A percentile compares a stretch with the other conserved stretches of the same genome.
These are phyloP conservation scores for Silene noctiflora DNA, from an alignment of 179 eudicot species.

Conservation along the genomic window DNA sequence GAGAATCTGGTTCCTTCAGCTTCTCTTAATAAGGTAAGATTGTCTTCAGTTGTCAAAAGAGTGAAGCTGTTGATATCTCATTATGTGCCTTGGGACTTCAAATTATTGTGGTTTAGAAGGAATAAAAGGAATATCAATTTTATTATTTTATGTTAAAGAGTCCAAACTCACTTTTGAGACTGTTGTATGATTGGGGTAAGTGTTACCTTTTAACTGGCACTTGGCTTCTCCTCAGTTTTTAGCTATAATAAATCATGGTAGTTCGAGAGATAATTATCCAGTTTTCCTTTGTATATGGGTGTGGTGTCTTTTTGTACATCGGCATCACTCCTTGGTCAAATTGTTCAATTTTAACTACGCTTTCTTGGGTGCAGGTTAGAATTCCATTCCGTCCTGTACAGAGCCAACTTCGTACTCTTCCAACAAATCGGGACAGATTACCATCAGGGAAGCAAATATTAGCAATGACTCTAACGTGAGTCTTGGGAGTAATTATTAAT, in stretches of 20 bases:
- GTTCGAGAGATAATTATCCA: neutral
- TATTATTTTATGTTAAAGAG: neutral
- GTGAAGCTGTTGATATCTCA: neutral
- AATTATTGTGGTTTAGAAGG: neutral
- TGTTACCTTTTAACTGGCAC: neutral
- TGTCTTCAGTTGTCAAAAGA: neutral
- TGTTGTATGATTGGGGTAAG: neutral
- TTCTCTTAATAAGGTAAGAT: slow-evolving; percentile 60
- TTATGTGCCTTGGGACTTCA: neutral
- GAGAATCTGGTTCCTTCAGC: slow-evolving; percentile 85
- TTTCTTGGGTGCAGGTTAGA: slow-evolving; percentile 52
- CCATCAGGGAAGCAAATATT: slow-evolving; percentile 97
- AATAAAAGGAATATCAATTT: neutral
- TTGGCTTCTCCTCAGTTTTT: neutral
- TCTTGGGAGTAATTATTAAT: slow-evolving; percentile 23
- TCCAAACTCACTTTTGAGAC: neutral
- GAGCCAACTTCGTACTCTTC: slow-evolving; percentile 65
- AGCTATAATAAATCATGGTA: neutral
- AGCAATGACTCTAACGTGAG: slow-evolving; percentile 79
- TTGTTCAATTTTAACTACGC: neutral
- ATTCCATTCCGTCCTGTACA: slow-evolving; percentile 75
- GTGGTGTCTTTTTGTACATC: neutral
- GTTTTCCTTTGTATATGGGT: neutral
- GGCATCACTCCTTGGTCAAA: neutral
- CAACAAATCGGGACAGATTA: slow-evolving; percentile 71